Base-by-base conservation (phyloP, 768 basidiomycete genomes). In the Lentinula sp. region DNA sequence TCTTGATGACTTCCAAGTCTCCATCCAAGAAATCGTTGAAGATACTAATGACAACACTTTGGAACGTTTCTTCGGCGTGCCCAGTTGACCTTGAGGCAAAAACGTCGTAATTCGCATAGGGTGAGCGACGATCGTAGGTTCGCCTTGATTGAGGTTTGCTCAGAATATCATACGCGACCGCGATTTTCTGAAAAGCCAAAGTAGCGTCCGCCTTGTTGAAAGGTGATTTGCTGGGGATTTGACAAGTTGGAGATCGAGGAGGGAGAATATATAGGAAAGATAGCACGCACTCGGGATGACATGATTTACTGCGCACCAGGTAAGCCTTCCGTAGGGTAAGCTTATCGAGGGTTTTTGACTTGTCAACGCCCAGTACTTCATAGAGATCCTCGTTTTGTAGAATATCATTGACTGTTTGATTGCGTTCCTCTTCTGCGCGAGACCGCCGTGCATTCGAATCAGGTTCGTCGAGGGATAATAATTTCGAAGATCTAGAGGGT, bases 21-120 rank as follows among this genome's bases (percentile, higher is more conserved):
- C 92, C 93, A 59, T 93, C 89, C 49, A 94, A 71, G 65, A 93
- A 90, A 67, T 95, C 93, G 62, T 84, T 86, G 69, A 93, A 84
- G 10, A 92, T 85, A 31, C 85, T 83, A 35, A 90, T 69, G 37
- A 94, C 75, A 16, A 93, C 91, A 57, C 84, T 80, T 53, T 85
- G 78, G 59, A 95, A 83, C 1, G 93, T 94, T 66, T 94, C 89
- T 62, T 95, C 89, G 0, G 89, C 88, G 60, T 85, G 76, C 39
- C 77, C 76, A 35, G 76, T 73, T 21, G 85, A 77, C 40, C 76
- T 76, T 6, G 85, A 69, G 31, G 80, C 72, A 65, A 86, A 85
- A 49, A 84, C 79, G 67, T 87, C 81, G 66, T 80, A 84, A 34
- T 72, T 70, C 28, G 75, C 73, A 23, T 76, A 72, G 9, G 77